Base-by-base conservation (phyloP, 805 yeast species). In the Candida piceae region DNA sequence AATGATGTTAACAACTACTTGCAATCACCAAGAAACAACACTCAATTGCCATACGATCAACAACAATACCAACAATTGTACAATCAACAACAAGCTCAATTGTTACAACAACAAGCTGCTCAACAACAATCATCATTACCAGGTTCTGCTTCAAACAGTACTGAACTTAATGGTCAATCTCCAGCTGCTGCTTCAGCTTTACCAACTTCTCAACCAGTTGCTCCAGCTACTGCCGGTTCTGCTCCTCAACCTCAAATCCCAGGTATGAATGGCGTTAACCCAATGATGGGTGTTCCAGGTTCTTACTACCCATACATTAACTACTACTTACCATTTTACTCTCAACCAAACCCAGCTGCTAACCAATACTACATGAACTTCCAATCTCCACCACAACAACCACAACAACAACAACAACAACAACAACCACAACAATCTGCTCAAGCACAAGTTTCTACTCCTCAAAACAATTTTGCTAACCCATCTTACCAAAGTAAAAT, bases 221-320 rank as follows among this genome's bases (percentile, higher is more conserved):
- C 28, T 25, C n/a, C 24, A 4, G 35, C 22, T 24, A 37, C 49
- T 33, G 46, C 41, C 13, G 38, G 41, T 12, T 43, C 46, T 13
- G 35, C 40, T 31, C 49, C 40, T 9, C 26, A 20, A 20, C 19
- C 33, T 3, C 33, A 20, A 22, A 41, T 50, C 12, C 50, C 55
- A 32, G 54, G 49, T 29, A 40, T 50, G 43, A 49, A 38, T 35
- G 41, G 42, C 21, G 50, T 38, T 25, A 48, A 47, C 32, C 59
- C 59, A 42, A 53, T 55, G 57, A 49, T 55, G 52, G 55, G 58
- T 32, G 44, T 51, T 27, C 60, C 60, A 38, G 53, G 50, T 24
- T 50, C 54, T 15, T 53, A 47, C 44, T 57, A 51, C 46, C 60
- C 58, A 36, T 58, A 49, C 49, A 55, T 49, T 52, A 53, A 53